Evolutionary conservation across 371 early-diverging fungal species (phyloP), one percentile per base, ranked within the genome.

Genomic region (Syncephalastrum sp.): DNA sequence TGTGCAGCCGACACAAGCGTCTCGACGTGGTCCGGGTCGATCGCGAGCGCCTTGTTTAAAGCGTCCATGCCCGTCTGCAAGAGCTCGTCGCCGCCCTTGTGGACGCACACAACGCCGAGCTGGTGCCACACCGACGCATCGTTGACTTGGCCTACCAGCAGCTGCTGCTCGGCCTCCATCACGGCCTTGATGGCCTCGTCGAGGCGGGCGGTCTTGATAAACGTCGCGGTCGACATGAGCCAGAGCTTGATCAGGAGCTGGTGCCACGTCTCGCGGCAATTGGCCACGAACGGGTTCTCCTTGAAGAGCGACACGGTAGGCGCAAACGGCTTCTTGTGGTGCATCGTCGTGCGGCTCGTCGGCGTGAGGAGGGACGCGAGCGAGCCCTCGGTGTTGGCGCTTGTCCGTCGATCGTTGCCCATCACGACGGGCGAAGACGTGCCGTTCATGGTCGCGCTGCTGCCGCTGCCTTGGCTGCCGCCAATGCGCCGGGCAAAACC

Each of bases 131-230:
- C 79, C 29, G 53, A 47, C 0, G 71, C 67, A 63, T 84, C 84
- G 8, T 79, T 72, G 48, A 56, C 23, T 42, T 48, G 56, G 23
- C 56, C 56, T 19, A 38, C 33, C 38, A 75, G 52, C 27, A 77
- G 76, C 15, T 75, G 57, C 7, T 77, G 64, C 47, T 87, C 84
- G 0, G 88, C 89, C 57, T 85, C 88, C 43, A 83, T 64, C n/a
- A 84, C 63, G 0, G 87, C 86, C 33, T 80, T 76, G 44, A 68
- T 62, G 0, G 87, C 85, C 54, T 88, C 89, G 3, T 84, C 85
- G 29, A 81, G 61, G 16, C 74, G 72, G 16, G 75, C 79, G 8
- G 84, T 74, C 19, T 72, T 66, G 42, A 84, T 74, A 54, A 83
- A 90, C 1, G 82, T 75, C 5, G 76, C 63, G 2, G 87, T 82